phyloP scores from a whole-genome alignment of 2,329 filamentous ascomycete species.

The Colletotrichum sp. region DNA sequence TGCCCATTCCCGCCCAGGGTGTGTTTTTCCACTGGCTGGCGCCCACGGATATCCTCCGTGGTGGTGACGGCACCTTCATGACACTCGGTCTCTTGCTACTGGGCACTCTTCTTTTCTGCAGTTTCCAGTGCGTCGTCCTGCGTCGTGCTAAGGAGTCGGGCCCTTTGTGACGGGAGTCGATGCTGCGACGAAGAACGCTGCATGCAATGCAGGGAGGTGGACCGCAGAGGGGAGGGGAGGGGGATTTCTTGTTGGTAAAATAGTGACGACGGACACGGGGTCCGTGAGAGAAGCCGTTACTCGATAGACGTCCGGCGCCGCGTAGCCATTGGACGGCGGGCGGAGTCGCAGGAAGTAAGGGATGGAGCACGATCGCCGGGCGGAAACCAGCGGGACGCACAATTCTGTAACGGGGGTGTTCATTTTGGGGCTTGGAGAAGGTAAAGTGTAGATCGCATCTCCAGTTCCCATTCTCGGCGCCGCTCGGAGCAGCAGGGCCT shows the following conservation, averaged over 20 bases:
- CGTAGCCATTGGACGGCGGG: neutral
- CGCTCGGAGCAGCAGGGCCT: neutral
- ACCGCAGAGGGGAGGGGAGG: neutral
- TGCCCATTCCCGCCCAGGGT: slow-evolving; percentile 1
- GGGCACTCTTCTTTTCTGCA: neutral
- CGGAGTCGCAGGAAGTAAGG: neutral
- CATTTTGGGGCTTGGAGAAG: neutral
- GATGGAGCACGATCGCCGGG: slow-evolving; percentile 10
- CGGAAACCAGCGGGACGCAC: slow-evolving; percentile 17
- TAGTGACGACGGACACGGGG: neutral
- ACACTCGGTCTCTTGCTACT: neutral
- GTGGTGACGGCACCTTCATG: neutral
- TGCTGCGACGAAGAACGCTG: neutral
- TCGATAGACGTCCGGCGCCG: neutral
- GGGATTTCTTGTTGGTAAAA: neutral
- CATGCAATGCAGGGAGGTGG: neutral
- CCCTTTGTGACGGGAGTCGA: neutral
- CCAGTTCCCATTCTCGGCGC: neutral
- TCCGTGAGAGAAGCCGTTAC: neutral
- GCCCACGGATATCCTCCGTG: neutral
- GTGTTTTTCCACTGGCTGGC: neutral
- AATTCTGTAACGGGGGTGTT: slow-evolving; percentile 1
- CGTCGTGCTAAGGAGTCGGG: neutral
- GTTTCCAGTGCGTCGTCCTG: neutral
- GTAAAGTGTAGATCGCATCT: neutral